A percentile compares a stretch with the other conserved stretches of the same genome.
phyloP scores from a whole-genome alignment of 148 eudicot species.

The Beta vulgaris region DNA sequence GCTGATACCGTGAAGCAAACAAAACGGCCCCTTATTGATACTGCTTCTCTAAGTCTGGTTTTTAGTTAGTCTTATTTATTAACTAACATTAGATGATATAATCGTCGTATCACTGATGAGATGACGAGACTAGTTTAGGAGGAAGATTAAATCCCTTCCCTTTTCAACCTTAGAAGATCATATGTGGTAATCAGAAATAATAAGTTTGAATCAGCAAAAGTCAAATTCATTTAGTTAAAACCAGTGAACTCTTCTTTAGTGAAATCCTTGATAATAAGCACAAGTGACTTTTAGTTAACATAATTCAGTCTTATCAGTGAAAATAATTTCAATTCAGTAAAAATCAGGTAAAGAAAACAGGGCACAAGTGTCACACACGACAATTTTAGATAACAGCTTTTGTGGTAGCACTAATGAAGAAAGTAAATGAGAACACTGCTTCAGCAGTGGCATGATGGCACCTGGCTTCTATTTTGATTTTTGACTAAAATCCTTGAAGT shows the following conservation, averaged over 20 bases:
- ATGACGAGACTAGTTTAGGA: neutral
- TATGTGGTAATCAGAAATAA: no score
- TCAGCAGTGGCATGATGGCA: neutral
- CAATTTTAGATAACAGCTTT: neutral
- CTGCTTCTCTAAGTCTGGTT: neutral
- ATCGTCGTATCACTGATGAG: neutral
- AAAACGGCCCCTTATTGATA: neutral
- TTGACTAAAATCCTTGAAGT: neutral
- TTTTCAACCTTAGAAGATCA: no score
- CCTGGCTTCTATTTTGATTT: slow-evolving; percentile 7
- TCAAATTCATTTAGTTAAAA: no score
- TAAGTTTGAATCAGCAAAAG: no score
- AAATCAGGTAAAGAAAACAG: no score
- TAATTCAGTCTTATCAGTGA: no score
- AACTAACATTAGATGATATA: neutral
- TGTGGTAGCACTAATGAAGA: neutral
- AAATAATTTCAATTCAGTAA: no score
- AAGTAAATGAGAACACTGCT: neutral
- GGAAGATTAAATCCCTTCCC: no score
- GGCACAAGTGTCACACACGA: neutral
- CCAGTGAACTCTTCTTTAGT: no score
- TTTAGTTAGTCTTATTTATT: neutral
- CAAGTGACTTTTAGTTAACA: no score
- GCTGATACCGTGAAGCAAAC: neutral
- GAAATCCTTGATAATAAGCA: no score